Conservation (phyloP, 306 rosid genomes). For the Quercus gilva region DNA sequence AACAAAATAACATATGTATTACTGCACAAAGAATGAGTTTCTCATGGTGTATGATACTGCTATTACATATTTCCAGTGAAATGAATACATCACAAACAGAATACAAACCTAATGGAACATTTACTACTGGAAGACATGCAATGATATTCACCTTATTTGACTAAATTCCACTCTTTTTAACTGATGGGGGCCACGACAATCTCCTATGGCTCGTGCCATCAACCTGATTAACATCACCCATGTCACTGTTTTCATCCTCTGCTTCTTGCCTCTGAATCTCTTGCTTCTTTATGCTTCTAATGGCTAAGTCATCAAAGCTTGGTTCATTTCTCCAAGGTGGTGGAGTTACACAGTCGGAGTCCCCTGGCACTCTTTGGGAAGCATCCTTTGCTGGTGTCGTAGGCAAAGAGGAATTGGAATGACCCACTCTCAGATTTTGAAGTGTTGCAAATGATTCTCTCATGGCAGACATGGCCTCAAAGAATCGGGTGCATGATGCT, state of each 20-base stretch:
- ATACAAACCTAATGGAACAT: not conserved
- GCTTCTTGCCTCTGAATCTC: conserved; percentile 35
- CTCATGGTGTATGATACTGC: not conserved
- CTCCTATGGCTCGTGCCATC: conserved; percentile 44
- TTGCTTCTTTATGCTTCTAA: conserved; percentile 47
- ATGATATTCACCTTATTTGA: conserved; percentile 1
- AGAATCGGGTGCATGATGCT: conserved; percentile 91
- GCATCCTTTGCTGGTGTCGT: conserved; percentile 58
- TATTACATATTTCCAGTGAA: not conserved
- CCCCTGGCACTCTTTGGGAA: conserved; percentile 49
- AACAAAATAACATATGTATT: not conserved
- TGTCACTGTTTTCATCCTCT: conserved; percentile 33
- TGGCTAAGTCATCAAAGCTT: conserved; percentile 55
- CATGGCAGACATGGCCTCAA: conserved; percentile 98
- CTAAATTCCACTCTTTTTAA: conserved; percentile 43
- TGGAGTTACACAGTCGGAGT: conserved; percentile 60
- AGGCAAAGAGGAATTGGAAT: conserved; percentile 40
- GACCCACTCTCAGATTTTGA: conserved; percentile 77
- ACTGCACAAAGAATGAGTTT: not conserved
- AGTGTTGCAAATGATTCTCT: conserved; percentile 92
- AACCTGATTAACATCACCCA: conserved; percentile 13
- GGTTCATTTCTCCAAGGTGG: conserved; percentile 69
- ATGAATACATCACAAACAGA: not conserved
- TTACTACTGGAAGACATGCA: not conserved
- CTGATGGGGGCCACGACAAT: conserved; percentile 56